Conservation (phyloP, 768 basidiomycete genomes). For the Dacryopinax primogenitus region DNA sequence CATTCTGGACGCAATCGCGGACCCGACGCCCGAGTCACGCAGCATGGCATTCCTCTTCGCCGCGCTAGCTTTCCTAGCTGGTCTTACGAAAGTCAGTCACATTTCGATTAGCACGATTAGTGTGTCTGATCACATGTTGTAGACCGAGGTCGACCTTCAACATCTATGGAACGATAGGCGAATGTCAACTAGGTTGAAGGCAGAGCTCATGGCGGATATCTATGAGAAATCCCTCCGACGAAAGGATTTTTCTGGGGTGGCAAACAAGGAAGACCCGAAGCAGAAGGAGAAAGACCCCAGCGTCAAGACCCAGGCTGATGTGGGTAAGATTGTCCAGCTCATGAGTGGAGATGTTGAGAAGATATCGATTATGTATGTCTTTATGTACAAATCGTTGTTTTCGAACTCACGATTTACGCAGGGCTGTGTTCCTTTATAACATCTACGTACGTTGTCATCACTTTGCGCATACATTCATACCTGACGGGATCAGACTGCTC, state of each 20-base stretch:
- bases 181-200: constrained; percentile 56
- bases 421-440: constrained; percentile 38
- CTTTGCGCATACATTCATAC: constrained; percentile 15
- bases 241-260: constrained; percentile 68
- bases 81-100: constrained; percentile 41
- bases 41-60: constrained; percentile 67
- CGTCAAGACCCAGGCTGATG: constrained; percentile 39
- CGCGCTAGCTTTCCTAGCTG: constrained; percentile 53
- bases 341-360: constrained; percentile 55
- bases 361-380: neutral
- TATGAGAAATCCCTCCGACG: constrained; percentile 79
- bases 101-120: constrained; percentile 15
- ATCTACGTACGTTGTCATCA: constrained; percentile 45
- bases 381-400: neutral
- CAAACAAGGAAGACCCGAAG: constrained; percentile 35
- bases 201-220: constrained; percentile 71
- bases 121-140: neutral
- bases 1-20: constrained; percentile 46
- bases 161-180: constrained; percentile 73
- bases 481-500: constrained; percentile 31
- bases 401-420: constrained; percentile 38
- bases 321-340: constrained; percentile 80
- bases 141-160: constrained; percentile 51
- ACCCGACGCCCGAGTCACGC: constrained; percentile 39
- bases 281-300: constrained; percentile 23